Conservation (phyloP, 306 rosid species). For the Quillaja saponaria region DNA sequence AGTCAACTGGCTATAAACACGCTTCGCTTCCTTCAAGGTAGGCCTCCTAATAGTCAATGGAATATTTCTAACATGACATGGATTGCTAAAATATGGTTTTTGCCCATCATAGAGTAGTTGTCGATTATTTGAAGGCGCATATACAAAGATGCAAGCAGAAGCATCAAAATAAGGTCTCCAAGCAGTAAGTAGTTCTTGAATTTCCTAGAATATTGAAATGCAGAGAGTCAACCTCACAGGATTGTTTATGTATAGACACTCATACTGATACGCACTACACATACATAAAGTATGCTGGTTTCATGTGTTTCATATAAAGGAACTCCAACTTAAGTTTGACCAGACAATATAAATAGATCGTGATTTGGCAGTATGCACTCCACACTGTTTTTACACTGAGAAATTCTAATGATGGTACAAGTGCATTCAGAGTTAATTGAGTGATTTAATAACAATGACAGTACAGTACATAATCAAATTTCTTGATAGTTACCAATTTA, state of each 20-base stretch:
- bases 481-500: too few species aligned
- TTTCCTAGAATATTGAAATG: conserved; percentile 57
- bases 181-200: conserved; percentile 79
- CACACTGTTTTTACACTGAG: too few species aligned
- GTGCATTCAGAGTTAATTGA: too few species aligned
- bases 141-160: conserved; percentile 62
- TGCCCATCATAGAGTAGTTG: conserved; percentile 76
- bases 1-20: conserved; percentile 69
- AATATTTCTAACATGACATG: conserved; percentile 52
- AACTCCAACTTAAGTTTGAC: conserved; percentile 12
- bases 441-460: too few species aligned
- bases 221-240: conserved; percentile 29
- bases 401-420: neutral
- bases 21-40: conserved; percentile 78
- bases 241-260: neutral
- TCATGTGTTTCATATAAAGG: neutral
- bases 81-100: conserved; percentile 61
- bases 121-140: conserved; percentile 88
- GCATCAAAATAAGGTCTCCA: conserved; percentile 87
- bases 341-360: conserved; percentile 24
- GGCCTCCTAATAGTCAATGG: conserved; percentile 81
- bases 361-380: conserved; percentile 1
- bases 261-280: conserved; percentile 9
- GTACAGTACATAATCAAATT: too few species aligned
- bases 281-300: conserved; percentile 1